A percentile compares a stretch with the other conserved stretches of the same genome.
Evolutionary conservation across 306 rosid genomes (phyloP).

Genomic region (Nissolia schottii): DNA sequence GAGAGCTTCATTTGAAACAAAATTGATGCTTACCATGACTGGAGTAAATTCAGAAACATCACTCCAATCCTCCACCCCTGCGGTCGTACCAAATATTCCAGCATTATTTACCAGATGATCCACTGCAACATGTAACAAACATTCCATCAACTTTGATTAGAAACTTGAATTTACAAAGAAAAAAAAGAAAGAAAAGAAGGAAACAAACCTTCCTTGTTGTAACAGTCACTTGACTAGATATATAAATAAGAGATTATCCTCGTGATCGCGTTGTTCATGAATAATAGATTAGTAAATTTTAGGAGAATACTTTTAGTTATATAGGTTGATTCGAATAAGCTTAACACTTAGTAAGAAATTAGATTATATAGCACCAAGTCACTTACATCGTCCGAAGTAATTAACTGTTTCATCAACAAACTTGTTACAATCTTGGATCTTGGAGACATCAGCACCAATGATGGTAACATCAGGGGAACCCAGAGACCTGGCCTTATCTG

Average conservation of each 20-base stretch:
- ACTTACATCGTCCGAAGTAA: conserved; percentile 49
- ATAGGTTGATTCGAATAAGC: no score
- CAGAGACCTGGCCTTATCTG: conserved; percentile 31
- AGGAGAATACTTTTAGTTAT: no score
- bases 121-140: conserved; percentile 44
- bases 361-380: no score
- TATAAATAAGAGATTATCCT: no score
- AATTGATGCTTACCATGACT: conserved; percentile 13
- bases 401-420: conserved; percentile 50
- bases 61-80: conserved; percentile 35
- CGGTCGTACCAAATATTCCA: conserved; percentile 19
- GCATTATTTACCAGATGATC: conserved; percentile 83
- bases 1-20: neutral
- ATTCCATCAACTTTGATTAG: neutral
- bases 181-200: no score
- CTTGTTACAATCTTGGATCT: conserved; percentile 42
- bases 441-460: conserved; percentile 58
- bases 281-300: no score
- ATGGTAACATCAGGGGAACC: conserved; percentile 57
- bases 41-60: conserved; percentile 1
- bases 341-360: no score
- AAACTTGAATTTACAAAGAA: no score
- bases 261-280: no score
- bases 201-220: no score
- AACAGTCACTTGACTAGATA: no score